Percentiles rank a stretch among this genome's conserved stretches.
Evolutionary conservation across 805 yeast species (phyloP).

Genomic region (Lipomyces orientalis): DNA sequence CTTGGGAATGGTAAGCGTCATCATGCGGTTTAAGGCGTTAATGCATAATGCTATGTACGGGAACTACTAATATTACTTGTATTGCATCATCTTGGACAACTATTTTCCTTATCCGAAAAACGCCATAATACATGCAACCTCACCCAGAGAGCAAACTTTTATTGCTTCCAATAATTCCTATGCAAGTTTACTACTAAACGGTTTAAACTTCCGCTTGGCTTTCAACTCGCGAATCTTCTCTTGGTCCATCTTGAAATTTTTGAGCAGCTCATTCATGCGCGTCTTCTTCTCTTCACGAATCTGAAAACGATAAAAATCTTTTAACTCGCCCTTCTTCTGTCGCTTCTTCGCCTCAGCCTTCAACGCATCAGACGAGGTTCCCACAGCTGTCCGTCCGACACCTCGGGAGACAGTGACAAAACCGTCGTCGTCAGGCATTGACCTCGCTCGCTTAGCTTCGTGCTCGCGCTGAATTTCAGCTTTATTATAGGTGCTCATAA

Average conservation of each 20-base stretch:
- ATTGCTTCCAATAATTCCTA: background rate
- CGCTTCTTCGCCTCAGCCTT: slow-evolving; percentile 51
- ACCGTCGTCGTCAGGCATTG: slow-evolving; percentile 41
- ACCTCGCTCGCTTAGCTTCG: slow-evolving; percentile 29
- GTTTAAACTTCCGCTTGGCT: slow-evolving; percentile 82
- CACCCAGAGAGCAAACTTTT: background rate
- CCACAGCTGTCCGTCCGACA: slow-evolving; percentile 19
- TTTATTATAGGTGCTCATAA: slow-evolving; percentile 69
- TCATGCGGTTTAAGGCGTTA: background rate
- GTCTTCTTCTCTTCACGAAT: slow-evolving; percentile 89
- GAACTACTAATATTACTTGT: background rate
- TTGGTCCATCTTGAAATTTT: slow-evolving; percentile 88
- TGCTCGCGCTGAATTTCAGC: slow-evolving; percentile 55
- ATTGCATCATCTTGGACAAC: background rate
- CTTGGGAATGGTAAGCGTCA: too few relatives aligned
- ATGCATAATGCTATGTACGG: background rate
- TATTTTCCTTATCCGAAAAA: background rate
- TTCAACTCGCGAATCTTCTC: slow-evolving; percentile 78
- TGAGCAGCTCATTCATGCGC: slow-evolving; percentile 85
- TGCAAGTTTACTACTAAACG: slow-evolving; percentile 50
- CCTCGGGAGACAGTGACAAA: slow-evolving; percentile 39
- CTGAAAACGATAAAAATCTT: slow-evolving; percentile 95
- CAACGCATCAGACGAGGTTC: slow-evolving; percentile 39
- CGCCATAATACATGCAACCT: background rate
- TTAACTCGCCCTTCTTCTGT: slow-evolving; percentile 69